phyloP scores from a whole-genome alignment of 495 filamentous ascomycete species.

The Penicillium parvum region DNA sequence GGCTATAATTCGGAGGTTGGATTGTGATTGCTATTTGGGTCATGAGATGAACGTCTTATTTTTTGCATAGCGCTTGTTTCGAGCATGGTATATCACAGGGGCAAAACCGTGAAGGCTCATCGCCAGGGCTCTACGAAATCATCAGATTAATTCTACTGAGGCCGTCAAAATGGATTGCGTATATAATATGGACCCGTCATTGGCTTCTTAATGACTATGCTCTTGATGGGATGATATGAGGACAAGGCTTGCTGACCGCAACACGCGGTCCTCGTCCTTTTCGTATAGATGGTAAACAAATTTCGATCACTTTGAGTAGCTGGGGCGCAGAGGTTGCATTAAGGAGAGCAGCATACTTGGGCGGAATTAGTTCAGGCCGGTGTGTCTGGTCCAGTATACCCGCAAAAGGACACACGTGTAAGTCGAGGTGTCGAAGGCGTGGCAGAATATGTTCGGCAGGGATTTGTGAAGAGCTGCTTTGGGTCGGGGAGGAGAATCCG shows the following conservation, averaged over 20 bases:
- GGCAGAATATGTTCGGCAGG: neutral
- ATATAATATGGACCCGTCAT: too few relatives aligned
- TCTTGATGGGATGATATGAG: too few relatives aligned
- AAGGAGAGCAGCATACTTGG: neutral
- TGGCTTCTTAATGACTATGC: too few relatives aligned
- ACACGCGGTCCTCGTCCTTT: too few relatives aligned
- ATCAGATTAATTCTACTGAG: too few relatives aligned
- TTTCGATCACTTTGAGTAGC: neutral
- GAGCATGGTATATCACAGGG: too few relatives aligned
- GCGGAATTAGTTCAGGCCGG: neutral
- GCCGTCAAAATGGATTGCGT: too few relatives aligned
- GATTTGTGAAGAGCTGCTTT: neutral
- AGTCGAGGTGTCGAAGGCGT: neutral
- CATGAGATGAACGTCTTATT: constrained; percentile 4
- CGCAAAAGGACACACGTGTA: neutral
- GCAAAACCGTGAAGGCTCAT: too few relatives aligned
- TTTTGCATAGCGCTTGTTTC: constrained; percentile 1
- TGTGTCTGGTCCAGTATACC: neutral
- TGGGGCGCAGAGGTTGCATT: neutral
- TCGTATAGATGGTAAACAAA: too few relatives aligned
- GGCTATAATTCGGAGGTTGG: too few relatives aligned
- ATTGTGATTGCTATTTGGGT: neutral
- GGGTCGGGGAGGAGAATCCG: neutral
- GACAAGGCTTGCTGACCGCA: too few relatives aligned
- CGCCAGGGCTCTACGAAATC: too few relatives aligned